Conservation (phyloP, 225 moss, liverwort and hornwort genomes). For the Neckera pumila region DNA sequence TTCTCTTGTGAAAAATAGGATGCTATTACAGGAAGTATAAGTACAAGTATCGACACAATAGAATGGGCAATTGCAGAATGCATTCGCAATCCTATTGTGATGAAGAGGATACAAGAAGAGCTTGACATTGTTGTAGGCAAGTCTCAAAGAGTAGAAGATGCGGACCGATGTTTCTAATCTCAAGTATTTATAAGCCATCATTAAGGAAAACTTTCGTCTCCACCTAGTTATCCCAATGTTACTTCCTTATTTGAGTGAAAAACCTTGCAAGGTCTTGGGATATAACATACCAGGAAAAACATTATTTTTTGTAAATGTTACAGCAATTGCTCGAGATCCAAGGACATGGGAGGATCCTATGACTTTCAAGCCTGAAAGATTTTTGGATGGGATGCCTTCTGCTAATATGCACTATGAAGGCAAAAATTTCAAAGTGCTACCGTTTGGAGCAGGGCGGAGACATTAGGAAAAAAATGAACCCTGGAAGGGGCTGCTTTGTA, state of each 20-base stretch:
- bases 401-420: not conserved
- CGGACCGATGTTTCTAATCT: not conserved
- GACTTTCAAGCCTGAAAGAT: not conserved
- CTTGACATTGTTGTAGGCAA: not conserved
- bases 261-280: not conserved
- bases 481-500: too few relatives aligned
- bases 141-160: not conserved
- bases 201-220: not conserved
- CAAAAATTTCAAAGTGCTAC: rapidly evolving
- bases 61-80: not conserved
- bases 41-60: not conserved
- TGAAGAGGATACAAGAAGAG: not conserved
- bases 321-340: not conserved
- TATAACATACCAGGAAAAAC: not conserved
- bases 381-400: not conserved
- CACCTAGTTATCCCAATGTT: not conserved
- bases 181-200: not conserved
- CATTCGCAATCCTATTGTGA: not conserved
- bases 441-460: not conserved
- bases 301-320: not conserved
- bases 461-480: too few relatives aligned
- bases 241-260: not conserved
- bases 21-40: not conserved
- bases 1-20: not conserved
- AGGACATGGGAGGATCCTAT: not conserved